A percentile compares a stretch with the other conserved stretches of the same genome.
Evolutionary conservation across 2,329 filamentous ascomycete genomes (phyloP).

Genomic region (Colletotrichum sp.): DNA sequence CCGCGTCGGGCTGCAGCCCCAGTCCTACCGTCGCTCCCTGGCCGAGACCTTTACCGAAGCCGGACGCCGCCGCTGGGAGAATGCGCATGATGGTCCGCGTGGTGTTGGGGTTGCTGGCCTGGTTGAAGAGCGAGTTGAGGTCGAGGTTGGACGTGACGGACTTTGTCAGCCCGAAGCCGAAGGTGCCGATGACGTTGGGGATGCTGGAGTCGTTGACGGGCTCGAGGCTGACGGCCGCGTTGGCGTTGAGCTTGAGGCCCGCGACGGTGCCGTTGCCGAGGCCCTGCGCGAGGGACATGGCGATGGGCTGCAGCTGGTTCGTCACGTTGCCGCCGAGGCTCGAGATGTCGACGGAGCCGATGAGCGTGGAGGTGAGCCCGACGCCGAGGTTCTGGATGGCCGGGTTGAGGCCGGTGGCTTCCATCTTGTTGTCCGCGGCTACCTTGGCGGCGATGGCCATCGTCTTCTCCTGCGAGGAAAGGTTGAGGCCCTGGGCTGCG

Average conservation of each 20-base stretch:
- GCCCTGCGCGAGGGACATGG: slow-evolving; percentile 25
- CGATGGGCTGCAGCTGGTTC: slow-evolving; percentile 23
- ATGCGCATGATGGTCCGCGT: slow-evolving; percentile 21
- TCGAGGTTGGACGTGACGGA: slow-evolving; percentile 30
- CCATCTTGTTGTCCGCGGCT: slow-evolving; percentile 31
- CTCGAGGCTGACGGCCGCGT: slow-evolving; percentile 11
- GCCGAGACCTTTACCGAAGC: slow-evolving; percentile 32
- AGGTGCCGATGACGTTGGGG: slow-evolving; percentile 26
- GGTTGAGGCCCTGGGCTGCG: slow-evolving; percentile 26
- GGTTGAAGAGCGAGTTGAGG: slow-evolving; percentile 19
- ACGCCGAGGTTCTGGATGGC: slow-evolving; percentile 33
- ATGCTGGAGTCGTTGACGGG: slow-evolving; percentile 24
- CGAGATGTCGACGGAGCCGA: slow-evolving; percentile 28
- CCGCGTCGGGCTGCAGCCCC: slow-evolving; percentile 30
- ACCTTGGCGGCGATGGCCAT: slow-evolving; percentile 24
- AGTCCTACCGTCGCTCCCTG: slow-evolving; percentile 29
- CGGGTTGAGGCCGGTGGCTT: slow-evolving; percentile 32
- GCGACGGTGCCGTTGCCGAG: slow-evolving; percentile 27
- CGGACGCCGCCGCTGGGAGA: slow-evolving; percentile 28
- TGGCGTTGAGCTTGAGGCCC: slow-evolving; percentile 25
- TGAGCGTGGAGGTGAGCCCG: slow-evolving; percentile 30
- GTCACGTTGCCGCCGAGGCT: slow-evolving; percentile 14
- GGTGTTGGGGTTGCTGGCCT: slow-evolving; percentile 15
- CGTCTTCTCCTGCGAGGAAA: slow-evolving; percentile 18
- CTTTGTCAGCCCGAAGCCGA: slow-evolving; percentile 32